Evolutionary conservation across 2,329 filamentous ascomycete species (phyloP).

Genomic region (Pyricularia sp.): DNA sequence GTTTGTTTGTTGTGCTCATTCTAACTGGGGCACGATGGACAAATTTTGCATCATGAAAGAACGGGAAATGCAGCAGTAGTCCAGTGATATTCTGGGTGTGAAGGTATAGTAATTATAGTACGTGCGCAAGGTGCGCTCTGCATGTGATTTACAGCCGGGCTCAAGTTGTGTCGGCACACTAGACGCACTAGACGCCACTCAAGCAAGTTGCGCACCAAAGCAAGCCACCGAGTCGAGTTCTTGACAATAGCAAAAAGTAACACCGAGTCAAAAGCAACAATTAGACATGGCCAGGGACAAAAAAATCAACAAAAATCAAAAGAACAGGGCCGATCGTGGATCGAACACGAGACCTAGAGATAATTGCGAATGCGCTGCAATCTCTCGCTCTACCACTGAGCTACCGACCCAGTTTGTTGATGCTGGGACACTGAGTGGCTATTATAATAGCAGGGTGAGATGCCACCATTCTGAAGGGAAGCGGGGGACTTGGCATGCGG

Average conservation of each 20-base stretch:
- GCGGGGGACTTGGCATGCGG: not conserved
- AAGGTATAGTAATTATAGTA: too few relatives aligned
- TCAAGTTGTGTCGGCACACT: too few relatives aligned
- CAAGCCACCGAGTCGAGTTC: too few relatives aligned
- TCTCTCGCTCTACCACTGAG: constrained; percentile 6
- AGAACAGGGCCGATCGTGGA: not conserved
- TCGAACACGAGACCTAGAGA: constrained; percentile 5
- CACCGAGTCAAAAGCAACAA: not conserved
- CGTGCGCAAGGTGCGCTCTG: too few relatives aligned
- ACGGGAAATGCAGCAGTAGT: too few relatives aligned
- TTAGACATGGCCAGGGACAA: not conserved
- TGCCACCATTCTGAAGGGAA: not conserved
- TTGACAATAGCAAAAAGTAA: not conserved
- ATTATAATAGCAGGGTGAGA: not conserved
- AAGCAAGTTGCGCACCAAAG: too few relatives aligned
- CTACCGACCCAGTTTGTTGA: not conserved
- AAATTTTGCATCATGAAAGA: too few relatives aligned
- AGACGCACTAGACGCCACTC: too few relatives aligned
- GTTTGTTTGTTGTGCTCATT: too few relatives aligned
- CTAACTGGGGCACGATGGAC: too few relatives aligned
- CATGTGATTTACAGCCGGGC: too few relatives aligned
- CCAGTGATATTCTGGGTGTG: too few relatives aligned
- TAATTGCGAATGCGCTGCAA: constrained; percentile 2
- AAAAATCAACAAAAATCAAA: not conserved
- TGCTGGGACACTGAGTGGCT: not conserved